Evolutionary conservation across 306 rosid genomes (phyloP).

Genomic region (Vicia villosa): DNA sequence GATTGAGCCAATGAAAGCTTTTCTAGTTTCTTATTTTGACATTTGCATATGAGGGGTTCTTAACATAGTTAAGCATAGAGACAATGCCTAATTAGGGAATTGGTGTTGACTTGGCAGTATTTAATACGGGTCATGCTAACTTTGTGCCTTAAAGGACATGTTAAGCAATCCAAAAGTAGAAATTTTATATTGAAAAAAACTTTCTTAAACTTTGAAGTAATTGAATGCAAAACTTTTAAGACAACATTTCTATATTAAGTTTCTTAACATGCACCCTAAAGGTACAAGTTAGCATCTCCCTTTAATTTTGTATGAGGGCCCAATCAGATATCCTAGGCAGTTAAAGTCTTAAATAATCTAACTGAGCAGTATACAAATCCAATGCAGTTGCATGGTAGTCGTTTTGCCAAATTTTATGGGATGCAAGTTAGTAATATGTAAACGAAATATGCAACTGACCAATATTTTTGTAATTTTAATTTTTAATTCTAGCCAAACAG

Average conservation of each 20-base stretch:
- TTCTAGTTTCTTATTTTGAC: slow-evolving; percentile 5
- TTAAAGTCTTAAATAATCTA: not conserved
- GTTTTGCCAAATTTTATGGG: slow-evolving; percentile 7
- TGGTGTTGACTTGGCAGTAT: slow-evolving; percentile 1
- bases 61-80: not conserved
- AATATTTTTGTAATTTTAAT: slow-evolving; percentile 12
- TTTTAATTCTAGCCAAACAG: not conserved
- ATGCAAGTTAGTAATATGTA: not conserved
- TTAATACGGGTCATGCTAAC: not conserved
- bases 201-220: too few species aligned
- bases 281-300: too few species aligned
- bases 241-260: too few species aligned
- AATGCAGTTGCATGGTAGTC: slow-evolving; percentile 6
- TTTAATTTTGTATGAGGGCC: slow-evolving; percentile 7
- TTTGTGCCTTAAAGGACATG: too few species aligned
- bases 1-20: not conserved
- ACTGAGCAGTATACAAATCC: not conserved
- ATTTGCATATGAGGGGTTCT: slow-evolving; percentile 2
- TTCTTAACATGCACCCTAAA: too few species aligned
- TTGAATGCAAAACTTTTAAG: too few species aligned
- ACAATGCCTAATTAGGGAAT: not conserved
- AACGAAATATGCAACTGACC: not conserved
- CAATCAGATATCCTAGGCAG: not conserved
- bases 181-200: too few species aligned
- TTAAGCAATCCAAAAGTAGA: too few species aligned